phyloP scores from a whole-genome alignment of 441 rosid species.

The Cnidoscolus chayamansa region DNA sequence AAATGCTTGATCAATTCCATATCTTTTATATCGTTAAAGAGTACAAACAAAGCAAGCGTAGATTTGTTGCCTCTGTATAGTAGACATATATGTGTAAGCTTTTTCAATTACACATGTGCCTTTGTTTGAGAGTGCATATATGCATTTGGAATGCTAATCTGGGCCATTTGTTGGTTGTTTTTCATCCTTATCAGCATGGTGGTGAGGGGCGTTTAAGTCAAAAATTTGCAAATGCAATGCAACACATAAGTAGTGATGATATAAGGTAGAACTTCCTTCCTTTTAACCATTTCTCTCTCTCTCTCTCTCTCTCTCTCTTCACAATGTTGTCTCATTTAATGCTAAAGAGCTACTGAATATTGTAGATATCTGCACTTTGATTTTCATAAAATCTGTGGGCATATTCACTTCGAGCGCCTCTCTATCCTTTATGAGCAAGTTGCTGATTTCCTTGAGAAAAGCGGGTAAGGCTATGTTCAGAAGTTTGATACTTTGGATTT shows the following conservation, averaged over 20 bases:
- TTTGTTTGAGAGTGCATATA: neutral
- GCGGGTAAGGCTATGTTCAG: slow-evolving; percentile 54
- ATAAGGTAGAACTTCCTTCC: slow-evolving; percentile 63
- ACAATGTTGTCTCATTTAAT: slow-evolving; percentile 16
- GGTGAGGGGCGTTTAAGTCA: slow-evolving; percentile 86
- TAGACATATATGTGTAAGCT: neutral
- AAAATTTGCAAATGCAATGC: slow-evolving; percentile 67
- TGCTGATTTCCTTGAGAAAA: slow-evolving; percentile 76
- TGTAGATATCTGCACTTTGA: slow-evolving; percentile 95
- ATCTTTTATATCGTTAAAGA: neutral
- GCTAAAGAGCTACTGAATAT: slow-evolving; percentile 21
- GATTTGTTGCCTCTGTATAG: neutral
- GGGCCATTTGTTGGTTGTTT: slow-evolving; percentile 17
- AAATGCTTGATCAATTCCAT: slow-evolving; percentile 7
- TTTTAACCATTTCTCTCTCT: slow-evolving; percentile 19
- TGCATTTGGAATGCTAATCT: slow-evolving; percentile 17
- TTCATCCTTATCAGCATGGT: slow-evolving; percentile 68
- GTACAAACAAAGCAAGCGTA: neutral
- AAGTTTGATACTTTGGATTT: slow-evolving; percentile 14
- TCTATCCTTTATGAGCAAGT: slow-evolving; percentile 90
- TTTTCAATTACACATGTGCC: neutral
- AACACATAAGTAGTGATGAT: slow-evolving; percentile 65
- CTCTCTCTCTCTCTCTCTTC: neutral
- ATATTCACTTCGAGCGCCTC: slow-evolving; percentile 93
- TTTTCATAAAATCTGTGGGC: slow-evolving; percentile 89